Base-by-base conservation (phyloP, 768 basidiomycete genomes). In the Cyclocybe cylindracea region DNA sequence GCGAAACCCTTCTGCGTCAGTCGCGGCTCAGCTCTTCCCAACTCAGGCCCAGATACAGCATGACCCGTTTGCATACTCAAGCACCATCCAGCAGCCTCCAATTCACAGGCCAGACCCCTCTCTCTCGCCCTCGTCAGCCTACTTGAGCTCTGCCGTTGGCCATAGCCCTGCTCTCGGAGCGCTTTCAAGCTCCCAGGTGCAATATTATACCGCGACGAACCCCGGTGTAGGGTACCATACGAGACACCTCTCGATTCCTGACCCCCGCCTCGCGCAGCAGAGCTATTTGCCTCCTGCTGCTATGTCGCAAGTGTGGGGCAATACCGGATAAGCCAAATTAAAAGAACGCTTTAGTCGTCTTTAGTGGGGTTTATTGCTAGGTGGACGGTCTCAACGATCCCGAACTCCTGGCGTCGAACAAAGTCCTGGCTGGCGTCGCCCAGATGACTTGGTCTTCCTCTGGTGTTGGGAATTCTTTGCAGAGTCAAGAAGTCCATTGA, bases 251-350 rank as follows among this genome's bases (percentile, higher is more conserved):
- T 66, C 72, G 31, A 59, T 69, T 24, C 61, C 67, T 43, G 67
- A 69, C 39, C 56, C 68, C 39, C 61, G 67, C 19, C 41, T 66
- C 19, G 46, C 52, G 10, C 55, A 54, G 42, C 64, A 67, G 9
- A 59, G 63, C 35, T 66, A 63, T 41, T 44, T 63, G 14, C 66
- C 69, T 5, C 49, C 67, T 24, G 24, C 24, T 24, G 24, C 24
- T 3, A 63, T 70, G 51, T 65, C 71, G 8, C 71, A 71, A 47
- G 42, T 67, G 7, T 73, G 72, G 73, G 61, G 70, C 29, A 69
- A 68, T 49, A 64, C 53, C 47, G 69, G 71, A 29, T 73, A 59
- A 63, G 14, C 18, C 10, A 32, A 16, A 29, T 10, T 10, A 14
- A 53, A 41, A 36, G 24, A 34, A 24, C 11, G 18, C 38, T 47